Percentiles rank a stretch among this genome's conserved stretches.
Conservation (phyloP, 805 yeast species). For the Sugiyamaella americana region DNA sequence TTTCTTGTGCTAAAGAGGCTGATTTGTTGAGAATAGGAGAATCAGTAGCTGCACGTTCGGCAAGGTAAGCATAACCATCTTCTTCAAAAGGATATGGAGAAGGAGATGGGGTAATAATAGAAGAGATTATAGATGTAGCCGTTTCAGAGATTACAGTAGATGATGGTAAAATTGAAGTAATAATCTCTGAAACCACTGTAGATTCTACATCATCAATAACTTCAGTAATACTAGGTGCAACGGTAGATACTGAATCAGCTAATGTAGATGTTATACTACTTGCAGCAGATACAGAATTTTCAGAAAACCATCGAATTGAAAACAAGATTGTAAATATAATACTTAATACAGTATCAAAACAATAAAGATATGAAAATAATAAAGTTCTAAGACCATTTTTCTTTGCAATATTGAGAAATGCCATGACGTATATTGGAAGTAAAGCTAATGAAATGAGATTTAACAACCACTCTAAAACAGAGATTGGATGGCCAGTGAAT, state of each 20-base stretch:
- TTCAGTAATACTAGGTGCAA: slow-evolving; percentile 1
- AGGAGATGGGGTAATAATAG: slow-evolving; percentile 1
- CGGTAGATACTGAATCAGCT: neutral
- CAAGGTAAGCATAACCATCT: slow-evolving; percentile 2
- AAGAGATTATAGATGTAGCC: neutral
- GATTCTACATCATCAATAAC: neutral
- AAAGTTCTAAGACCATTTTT: slow-evolving; percentile 59
- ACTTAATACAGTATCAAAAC: slow-evolving; percentile 62
- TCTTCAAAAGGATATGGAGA: slow-evolving; percentile 1
- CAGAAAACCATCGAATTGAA: slow-evolving; percentile 63
- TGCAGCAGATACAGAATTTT: slow-evolving; percentile 21
- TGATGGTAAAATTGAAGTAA: slow-evolving; percentile 1
- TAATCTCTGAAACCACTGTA: neutral
- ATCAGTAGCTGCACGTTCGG: slow-evolving; percentile 7
- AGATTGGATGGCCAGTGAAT: slow-evolving; percentile 80
- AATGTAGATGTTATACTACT: slow-evolving; percentile 14
- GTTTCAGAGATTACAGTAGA: neutral
- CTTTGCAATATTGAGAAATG: slow-evolving; percentile 44
- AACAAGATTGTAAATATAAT: slow-evolving; percentile 68
- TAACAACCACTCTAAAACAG: slow-evolving; percentile 73
- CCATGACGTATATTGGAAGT: slow-evolving; percentile 60
- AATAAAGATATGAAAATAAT: slow-evolving; percentile 55
- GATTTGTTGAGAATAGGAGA: slow-evolving; percentile 15
- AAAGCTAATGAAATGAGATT: slow-evolving; percentile 59
- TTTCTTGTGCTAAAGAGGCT: slow-evolving; percentile 29